Evolutionary conservation across 768 basidiomycete species (phyloP), one percentile per base, ranked within the genome.

Genomic region (Tylopilus vinaceipallidus): DNA sequence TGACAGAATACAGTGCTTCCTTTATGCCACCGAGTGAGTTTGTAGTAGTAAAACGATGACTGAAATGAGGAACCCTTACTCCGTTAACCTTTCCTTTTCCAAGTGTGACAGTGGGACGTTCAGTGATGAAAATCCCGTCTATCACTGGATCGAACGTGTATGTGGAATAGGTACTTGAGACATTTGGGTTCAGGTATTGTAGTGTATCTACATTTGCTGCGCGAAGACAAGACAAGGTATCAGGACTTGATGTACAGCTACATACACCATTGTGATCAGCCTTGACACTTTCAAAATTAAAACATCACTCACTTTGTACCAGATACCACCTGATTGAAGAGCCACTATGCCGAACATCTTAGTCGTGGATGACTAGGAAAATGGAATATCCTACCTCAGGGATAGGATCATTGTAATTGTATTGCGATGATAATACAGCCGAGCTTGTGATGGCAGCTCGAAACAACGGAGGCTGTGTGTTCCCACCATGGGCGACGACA

Each of bases 221-320:
- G 20, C 40, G 51, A 37, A 52, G 52, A 36, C 52, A 53, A 6
- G 43, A 22, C 2, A 53, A 45, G 6, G 52, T 53, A 23, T 53
- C 34, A 20, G 42, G 4, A 22, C 27, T 36, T 1, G 33, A 41
- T 13, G 52, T 24, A 29, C 53, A 54, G 9, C 43, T 46, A 19
- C n/a, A n/a, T n/a, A n/a, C 12, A 22, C 3, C 27, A 7, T 38
- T 4, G 19, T 27, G 19, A n/a, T 37, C 33, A 27, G 7, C 16
- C 7, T 24, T 6, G 1, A 17, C 1, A 2, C 35, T n/a, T 36
- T 19, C 13, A 37, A 22, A 12, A 29, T 22, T 2, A n/a, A 22
- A 32, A 24, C 19, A 11, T 12, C 6, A 19, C 50, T 22, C 12
- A 53, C 50, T 41, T 40, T 2, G 33, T 32, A 27, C 33, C 38